Conservation (phyloP, 345 rosid species). For the Populus ilicifolia region DNA sequence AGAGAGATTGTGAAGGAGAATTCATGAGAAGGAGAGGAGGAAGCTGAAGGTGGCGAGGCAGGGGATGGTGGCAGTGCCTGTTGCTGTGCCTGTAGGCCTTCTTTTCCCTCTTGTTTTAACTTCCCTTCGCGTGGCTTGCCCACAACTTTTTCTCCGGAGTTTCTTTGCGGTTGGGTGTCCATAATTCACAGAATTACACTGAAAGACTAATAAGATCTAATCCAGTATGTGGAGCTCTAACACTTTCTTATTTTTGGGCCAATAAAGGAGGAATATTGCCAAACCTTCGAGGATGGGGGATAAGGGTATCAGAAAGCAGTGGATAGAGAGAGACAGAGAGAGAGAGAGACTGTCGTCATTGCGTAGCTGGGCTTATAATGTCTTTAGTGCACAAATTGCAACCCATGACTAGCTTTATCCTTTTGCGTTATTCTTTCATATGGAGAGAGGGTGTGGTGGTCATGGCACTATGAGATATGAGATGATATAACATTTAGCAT, state of each 20-base stretch:
- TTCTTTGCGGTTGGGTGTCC: conserved; percentile 43
- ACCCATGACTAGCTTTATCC: conserved; percentile 14
- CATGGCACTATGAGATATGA: conserved; percentile 11
- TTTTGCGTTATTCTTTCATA: conserved; percentile 23
- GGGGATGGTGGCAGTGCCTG: conserved; percentile 13
- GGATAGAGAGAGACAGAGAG: conserved; percentile 6
- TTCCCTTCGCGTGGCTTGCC: conserved; percentile 31
- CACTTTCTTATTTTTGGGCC: conserved; percentile 7
- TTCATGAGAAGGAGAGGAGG: conserved; percentile 90
- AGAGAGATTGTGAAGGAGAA: conserved; percentile 93
- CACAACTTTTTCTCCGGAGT: conserved; percentile 31
- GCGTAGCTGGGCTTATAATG: conserved; percentile 22
- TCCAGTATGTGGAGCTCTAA: conserved; percentile 17
- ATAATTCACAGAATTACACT: conserved; percentile 28
- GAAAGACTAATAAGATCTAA: conserved; percentile 18
- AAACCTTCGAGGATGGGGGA: neutral
- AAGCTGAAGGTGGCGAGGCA: conserved; percentile 56
- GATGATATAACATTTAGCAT: conserved; percentile 39
- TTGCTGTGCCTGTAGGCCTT: conserved; percentile 19
- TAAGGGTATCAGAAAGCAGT: conserved; percentile 16
- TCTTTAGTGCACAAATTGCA: conserved; percentile 6
- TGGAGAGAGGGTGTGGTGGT: conserved; percentile 34
- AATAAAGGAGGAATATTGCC: conserved; percentile 11
- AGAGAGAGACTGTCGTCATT: conserved; percentile 1
- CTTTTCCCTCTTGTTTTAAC: conserved; percentile 27